These are phyloP conservation scores for Eustoma russellianum DNA, from an alignment of 257 asterid genomes.

Conservation along the genomic window DNA sequence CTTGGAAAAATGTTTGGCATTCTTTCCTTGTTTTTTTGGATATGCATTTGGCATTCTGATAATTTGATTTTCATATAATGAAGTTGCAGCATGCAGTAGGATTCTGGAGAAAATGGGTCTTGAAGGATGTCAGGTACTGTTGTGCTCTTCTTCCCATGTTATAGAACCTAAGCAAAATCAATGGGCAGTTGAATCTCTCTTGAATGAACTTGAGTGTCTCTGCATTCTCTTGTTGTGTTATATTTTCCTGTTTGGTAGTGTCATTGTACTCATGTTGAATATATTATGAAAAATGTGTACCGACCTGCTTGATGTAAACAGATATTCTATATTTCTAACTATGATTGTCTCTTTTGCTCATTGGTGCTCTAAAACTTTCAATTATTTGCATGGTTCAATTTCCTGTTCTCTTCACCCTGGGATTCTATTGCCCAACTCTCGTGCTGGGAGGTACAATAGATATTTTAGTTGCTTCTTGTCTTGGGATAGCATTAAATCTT, in stretches of 20 bases:
- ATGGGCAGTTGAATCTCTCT: neutral
- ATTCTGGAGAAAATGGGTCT: slow-evolving; percentile 91
- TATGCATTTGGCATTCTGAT: slow-evolving; percentile 1
- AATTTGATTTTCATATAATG: slow-evolving; percentile 33
- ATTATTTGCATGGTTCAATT: no score
- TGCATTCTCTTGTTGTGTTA: neutral
- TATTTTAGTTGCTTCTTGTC: no score
- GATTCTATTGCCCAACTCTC: no score
- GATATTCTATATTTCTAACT: no score
- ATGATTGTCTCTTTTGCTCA: no score
- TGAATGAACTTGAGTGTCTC: neutral
- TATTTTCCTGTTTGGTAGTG: neutral
- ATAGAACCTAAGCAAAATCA: neutral
- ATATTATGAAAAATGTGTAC: neutral
- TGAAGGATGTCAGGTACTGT: slow-evolving; percentile 89
- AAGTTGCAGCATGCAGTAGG: slow-evolving; percentile 86
- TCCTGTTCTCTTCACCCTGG: no score
- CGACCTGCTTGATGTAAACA: no score
- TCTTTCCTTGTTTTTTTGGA: neutral
- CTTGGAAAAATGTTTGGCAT: no score
- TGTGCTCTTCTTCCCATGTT: neutral
- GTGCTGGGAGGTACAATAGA: no score
- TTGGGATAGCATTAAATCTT: no score
- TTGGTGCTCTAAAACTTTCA: no score
- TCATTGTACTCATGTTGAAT: neutral